Evolutionary conservation across 1,139 yeast species (phyloP).

Genomic region (Kodamaea anthophila): DNA sequence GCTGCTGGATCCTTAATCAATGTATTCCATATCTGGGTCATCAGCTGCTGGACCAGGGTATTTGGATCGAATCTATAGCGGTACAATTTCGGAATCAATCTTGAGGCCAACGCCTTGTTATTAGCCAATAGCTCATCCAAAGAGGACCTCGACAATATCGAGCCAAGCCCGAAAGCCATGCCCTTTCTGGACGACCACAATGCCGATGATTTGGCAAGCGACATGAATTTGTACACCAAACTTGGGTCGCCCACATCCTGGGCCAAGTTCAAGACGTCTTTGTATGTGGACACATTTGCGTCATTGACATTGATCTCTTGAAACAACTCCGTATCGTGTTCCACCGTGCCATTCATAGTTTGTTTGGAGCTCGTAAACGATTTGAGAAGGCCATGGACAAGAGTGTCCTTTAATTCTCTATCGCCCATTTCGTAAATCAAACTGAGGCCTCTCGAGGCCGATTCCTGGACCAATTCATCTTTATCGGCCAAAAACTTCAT

Average conservation of each 20-base stretch:
- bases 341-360: slow-evolving; percentile 59
- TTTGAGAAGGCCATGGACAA: slow-evolving; percentile 67
- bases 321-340: slow-evolving; percentile 77
- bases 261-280: slow-evolving; percentile 77
- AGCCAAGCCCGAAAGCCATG: slow-evolving; percentile 87
- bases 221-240: slow-evolving; percentile 89
- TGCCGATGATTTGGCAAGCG: slow-evolving; percentile 80
- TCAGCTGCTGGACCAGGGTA: slow-evolving; percentile 65
- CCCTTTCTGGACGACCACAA: slow-evolving; percentile 93
- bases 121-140: slow-evolving; percentile 56
- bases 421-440: slow-evolving; percentile 77
- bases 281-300: slow-evolving; percentile 84
- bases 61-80: slow-evolving; percentile 86
- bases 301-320: slow-evolving; percentile 75
- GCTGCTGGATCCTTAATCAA: slow-evolving; percentile 57
- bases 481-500: slow-evolving; percentile 70
- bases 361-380: slow-evolving; percentile 74
- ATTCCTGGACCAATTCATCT: slow-evolving; percentile 83
- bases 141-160: slow-evolving; percentile 73
- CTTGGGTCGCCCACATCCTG: slow-evolving; percentile 95
- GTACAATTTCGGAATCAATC: slow-evolving; percentile 74
- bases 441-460: slow-evolving; percentile 86
- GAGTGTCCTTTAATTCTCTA: slow-evolving; percentile 57
- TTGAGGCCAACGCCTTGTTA: slow-evolving; percentile 48
- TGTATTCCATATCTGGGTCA: slow-evolving; percentile 85